These are phyloP conservation scores for Trichoderma guizhouense DNA, from an alignment of 2,329 filamentous ascomycete genomes.

Conservation along the genomic window DNA sequence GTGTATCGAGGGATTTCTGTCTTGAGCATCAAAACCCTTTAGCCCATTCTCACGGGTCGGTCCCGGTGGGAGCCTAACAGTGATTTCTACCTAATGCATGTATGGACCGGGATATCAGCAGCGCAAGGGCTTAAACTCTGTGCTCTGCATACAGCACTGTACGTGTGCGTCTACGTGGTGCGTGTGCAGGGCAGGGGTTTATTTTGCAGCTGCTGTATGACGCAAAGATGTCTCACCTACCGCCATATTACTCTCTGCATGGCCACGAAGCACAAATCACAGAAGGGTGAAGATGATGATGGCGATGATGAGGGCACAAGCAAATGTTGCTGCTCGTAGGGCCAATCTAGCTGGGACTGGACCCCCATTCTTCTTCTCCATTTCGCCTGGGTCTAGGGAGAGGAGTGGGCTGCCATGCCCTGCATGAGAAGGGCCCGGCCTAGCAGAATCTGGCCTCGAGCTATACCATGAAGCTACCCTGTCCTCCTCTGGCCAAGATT, in stretches of 20 bases:
- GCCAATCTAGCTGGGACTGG: neutral
- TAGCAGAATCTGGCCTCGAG: conserved; percentile 8
- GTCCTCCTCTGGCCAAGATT: neutral
- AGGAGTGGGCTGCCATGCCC: neutral
- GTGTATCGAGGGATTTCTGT: neutral
- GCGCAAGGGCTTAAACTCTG: neutral
- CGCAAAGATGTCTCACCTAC: neutral
- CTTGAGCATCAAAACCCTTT: neutral
- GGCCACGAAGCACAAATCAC: neutral
- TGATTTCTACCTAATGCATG: conserved; percentile 10
- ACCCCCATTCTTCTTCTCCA: neutral
- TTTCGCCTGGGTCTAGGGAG: neutral
- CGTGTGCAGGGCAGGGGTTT: neutral
- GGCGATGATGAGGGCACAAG: neutral
- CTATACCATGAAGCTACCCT: neutral
- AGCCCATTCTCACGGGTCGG: neutral
- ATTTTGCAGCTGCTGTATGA: neutral
- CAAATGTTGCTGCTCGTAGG: neutral
- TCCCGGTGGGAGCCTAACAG: neutral
- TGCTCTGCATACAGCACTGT: neutral
- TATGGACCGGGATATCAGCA: neutral
- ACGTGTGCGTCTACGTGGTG: neutral
- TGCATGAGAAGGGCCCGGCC: neutral
- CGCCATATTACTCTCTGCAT: neutral
- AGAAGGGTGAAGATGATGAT: neutral